Conservation (phyloP, 176 grass and related monocot genomes). For the Chloris gayana region DNA sequence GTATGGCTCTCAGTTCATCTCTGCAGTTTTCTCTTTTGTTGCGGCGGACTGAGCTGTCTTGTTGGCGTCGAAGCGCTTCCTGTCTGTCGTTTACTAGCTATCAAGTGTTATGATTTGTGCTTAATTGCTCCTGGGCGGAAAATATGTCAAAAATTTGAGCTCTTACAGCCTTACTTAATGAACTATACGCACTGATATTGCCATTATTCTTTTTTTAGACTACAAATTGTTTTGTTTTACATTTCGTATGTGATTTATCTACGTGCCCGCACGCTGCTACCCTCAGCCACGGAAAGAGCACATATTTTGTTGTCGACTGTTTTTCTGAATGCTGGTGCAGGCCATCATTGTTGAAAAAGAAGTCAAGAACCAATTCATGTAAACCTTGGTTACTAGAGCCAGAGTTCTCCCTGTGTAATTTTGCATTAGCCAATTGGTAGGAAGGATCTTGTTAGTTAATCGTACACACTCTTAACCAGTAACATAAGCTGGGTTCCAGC, state of each 20-base stretch:
- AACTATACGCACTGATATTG: background rate
- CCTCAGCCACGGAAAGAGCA: too few species aligned
- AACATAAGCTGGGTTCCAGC: background rate
- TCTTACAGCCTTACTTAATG: background rate
- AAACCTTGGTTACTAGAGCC: background rate
- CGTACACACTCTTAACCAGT: background rate
- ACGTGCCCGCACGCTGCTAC: background rate
- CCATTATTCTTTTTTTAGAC: background rate
- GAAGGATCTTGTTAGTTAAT: background rate
- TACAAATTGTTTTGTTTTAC: background rate
- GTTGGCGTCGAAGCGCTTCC: background rate
- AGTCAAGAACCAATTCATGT: background rate
- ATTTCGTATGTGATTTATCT: background rate
- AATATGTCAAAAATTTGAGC: background rate
- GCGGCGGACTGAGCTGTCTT: background rate
- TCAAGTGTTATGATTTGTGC: background rate
- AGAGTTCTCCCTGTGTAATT: background rate
- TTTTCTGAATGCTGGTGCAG: background rate
- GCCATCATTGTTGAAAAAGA: background rate
- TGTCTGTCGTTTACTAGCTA: background rate
- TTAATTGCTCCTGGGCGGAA: background rate
- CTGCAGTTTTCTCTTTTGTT: background rate
- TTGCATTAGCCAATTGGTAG: too few species aligned
- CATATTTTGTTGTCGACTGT: background rate
- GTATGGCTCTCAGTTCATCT: conserved; percentile 29